Percentiles rank a stretch among this genome's conserved stretches.
Conservation (phyloP, 1,284 basidiomycete species). For the Ganoderma lingzhi region DNA sequence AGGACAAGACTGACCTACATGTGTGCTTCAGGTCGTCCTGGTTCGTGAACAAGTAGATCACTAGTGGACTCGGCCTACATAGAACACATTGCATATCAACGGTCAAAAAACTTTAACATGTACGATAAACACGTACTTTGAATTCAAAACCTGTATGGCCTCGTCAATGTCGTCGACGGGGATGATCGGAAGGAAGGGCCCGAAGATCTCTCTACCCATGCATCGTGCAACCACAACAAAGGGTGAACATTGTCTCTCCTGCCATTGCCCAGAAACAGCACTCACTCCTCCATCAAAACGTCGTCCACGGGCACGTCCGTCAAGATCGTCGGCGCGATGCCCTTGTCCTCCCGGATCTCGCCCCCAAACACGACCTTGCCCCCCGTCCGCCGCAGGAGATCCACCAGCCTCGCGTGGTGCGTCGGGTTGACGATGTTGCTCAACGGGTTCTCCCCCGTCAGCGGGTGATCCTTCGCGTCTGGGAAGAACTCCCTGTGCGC, state of each 20-base stretch:
- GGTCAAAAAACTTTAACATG: background rate
- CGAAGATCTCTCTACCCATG: conserved; percentile 65
- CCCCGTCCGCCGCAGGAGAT: conserved; percentile 58
- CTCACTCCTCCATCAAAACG: conserved; percentile 60
- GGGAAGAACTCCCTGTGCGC: conserved; percentile 47
- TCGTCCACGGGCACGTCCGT: conserved; percentile 57
- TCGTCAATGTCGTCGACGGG: conserved; percentile 61
- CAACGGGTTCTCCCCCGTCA: conserved; percentile 45
- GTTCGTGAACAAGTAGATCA: conserved; percentile 58
- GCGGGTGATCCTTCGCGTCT: conserved; percentile 35
- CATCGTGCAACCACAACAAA: conserved; percentile 2
- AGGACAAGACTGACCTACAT: conserved; percentile 43
- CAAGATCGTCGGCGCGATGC: conserved; percentile 59
- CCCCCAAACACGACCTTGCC: conserved; percentile 67
- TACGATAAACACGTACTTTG: conserved; percentile 43
- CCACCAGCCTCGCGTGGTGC: conserved; percentile 61
- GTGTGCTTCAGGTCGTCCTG: conserved; percentile 49
- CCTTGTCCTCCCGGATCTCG: conserved; percentile 48
- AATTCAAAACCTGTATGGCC: conserved; percentile 59
- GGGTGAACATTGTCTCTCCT: background rate
- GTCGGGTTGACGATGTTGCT: conserved; percentile 55
- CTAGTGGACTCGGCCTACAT: conserved; percentile 54
- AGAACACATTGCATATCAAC: conserved; percentile 1
- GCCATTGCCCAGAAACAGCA: conserved; percentile 1
- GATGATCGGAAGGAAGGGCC: conserved; percentile 72